Evolutionary conservation across 345 rosid genomes (phyloP).

Genomic region (Toxicodendron radicans): DNA sequence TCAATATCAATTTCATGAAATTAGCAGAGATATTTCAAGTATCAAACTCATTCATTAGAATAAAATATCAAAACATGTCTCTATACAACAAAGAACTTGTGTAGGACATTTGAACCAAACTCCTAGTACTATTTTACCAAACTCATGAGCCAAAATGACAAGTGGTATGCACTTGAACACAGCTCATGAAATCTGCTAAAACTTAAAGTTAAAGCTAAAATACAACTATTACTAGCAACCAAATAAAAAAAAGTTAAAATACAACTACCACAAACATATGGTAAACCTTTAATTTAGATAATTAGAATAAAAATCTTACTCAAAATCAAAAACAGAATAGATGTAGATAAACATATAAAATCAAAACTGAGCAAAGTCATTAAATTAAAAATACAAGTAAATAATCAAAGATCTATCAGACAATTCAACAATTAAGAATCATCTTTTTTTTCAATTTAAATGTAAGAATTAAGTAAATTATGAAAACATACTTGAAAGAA

Average conservation of each 20-base stretch:
- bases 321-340: too few relatives aligned
- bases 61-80: neutral
- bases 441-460: too few relatives aligned
- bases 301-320: neutral
- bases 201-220: neutral
- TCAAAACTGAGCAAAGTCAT: neutral
- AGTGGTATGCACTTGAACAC: neutral
- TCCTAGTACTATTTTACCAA: neutral
- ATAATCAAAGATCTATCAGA: neutral
- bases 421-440: neutral
- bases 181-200: neutral
- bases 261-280: too few relatives aligned
- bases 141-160: neutral
- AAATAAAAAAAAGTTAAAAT: too few relatives aligned
- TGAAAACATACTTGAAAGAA: slow-evolving; percentile 37
- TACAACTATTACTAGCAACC: neutral
- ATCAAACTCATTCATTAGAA: neutral
- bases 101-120: neutral
- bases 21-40: neutral
- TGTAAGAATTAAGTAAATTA: neutral
- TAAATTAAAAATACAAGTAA: neutral
- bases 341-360: neutral
- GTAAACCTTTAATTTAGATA: neutral
- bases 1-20: neutral
- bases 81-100: neutral